Conservation (phyloP, 257 asterid genomes). For the Solanum chmielewskii region DNA sequence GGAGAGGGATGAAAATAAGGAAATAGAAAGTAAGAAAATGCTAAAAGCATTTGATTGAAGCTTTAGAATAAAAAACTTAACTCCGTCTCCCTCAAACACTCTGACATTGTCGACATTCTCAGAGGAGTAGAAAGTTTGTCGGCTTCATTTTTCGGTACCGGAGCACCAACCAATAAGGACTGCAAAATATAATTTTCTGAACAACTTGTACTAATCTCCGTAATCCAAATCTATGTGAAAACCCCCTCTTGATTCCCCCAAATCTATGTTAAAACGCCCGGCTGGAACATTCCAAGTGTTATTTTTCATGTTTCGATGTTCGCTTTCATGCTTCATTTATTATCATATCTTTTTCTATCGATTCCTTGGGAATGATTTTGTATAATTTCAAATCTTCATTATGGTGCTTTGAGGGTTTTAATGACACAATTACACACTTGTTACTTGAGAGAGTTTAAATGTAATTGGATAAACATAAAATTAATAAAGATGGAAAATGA, state of each 20-base stretch:
- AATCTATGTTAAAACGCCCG: too few relatives aligned
- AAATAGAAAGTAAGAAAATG: background rate
- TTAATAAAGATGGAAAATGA: background rate
- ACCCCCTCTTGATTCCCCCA: too few relatives aligned
- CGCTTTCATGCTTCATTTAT: too few relatives aligned
- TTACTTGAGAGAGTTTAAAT: background rate
- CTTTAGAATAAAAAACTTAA: slow-evolving; percentile 21
- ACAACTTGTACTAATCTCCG: too few relatives aligned
- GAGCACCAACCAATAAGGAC: slow-evolving; percentile 27
- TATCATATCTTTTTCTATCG: too few relatives aligned
- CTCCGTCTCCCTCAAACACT: slow-evolving; percentile 14
- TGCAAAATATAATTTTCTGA: background rate
- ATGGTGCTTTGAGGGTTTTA: background rate
- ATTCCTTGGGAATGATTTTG: background rate
- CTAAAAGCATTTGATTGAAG: background rate
- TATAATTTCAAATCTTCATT: background rate
- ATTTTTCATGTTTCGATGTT: too few relatives aligned
- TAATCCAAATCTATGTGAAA: too few relatives aligned
- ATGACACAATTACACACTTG: background rate
- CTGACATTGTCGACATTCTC: slow-evolving; percentile 5
- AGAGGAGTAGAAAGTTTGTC: background rate
- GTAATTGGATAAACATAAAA: background rate
- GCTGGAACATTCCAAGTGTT: too few relatives aligned
- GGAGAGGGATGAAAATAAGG: background rate
- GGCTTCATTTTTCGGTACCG: slow-evolving; percentile 1